These are phyloP conservation scores for Copromyces sp. DNA, from an alignment of 495 filamentous ascomycete genomes.

Conservation along the genomic window DNA sequence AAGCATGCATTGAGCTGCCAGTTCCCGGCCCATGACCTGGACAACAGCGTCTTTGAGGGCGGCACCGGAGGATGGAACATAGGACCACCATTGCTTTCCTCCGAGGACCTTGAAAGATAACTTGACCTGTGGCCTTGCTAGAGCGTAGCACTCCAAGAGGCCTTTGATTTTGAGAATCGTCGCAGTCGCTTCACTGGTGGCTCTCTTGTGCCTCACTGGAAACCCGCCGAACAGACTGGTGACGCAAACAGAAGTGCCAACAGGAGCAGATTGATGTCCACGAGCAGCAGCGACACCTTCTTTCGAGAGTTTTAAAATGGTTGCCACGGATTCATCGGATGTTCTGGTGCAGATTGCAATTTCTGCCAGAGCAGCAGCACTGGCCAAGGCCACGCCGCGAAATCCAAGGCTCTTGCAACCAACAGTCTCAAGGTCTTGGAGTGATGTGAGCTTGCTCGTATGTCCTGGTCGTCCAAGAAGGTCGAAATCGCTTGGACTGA, in stretches of 20 bases:
- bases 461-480: conserved; percentile 57
- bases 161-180: conserved; percentile 54
- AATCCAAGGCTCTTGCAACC: conserved; percentile 73
- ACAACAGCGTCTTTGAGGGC: conserved; percentile 54
- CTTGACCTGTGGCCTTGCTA: conserved; percentile 54
- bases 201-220: conserved; percentile 64
- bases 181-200: conserved; percentile 51
- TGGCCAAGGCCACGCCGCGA: conserved; percentile 78
- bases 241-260: conserved; percentile 70
- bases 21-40: conserved; percentile 59
- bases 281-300: conserved; percentile 31
- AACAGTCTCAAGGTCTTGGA: conserved; percentile 57
- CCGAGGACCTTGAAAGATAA: conserved; percentile 59
- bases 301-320: conserved; percentile 23
- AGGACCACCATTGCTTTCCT: conserved; percentile 61
- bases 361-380: conserved; percentile 55
- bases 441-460: conserved; percentile 75
- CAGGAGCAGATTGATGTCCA: conserved; percentile 48
- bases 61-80: conserved; percentile 49
- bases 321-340: conserved; percentile 58
- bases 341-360: conserved; percentile 62
- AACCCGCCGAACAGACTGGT: conserved; percentile 55
- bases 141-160: conserved; percentile 62
- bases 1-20: conserved; percentile 39
- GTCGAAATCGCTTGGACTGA: conserved; percentile 58